Evolutionary conservation across 306 rosid genomes (phyloP), one percentile per base, ranked within the genome.

Genomic region (Medicago lupulina): DNA sequence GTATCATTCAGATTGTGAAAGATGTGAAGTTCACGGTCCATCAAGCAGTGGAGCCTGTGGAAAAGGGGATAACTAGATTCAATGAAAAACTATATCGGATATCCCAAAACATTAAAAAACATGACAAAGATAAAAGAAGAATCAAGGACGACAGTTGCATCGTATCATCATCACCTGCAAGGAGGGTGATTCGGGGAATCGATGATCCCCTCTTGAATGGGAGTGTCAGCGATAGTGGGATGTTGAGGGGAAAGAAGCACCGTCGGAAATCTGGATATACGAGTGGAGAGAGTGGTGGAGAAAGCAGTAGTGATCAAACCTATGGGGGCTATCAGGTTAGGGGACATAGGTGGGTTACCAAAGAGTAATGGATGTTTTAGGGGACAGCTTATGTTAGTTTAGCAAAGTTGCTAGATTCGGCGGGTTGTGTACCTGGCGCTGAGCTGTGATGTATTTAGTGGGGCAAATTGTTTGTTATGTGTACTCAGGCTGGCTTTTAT

Each of bases 1-100:
- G 68, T 38, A 61, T 38, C 68, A 40, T 86, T 62, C 88, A 96
- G 98, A 96, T 96, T 71, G 99, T 96, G 73, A 88, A 85, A 2
- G 99, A 96, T 43, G 88, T 96, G 86, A 96, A 82, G 81, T 96
- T 96, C 87, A 92, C 98, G 14, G 98, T 96, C 51, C 86, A 83
- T 80, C 99, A 96, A 84, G 99, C 99, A 50, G 98, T 92, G 81
- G 97, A 83, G 82, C 99, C 99, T 17, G 84, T 96, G 65, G 99
- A 96, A 83, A 92, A 96, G 89, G 99, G 99, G 58, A 68, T 96
- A 80, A 87, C 93, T 53, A 88, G 77, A 84, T 92, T 96, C 84
- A 89, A 92, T 17, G 92, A 88, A 84, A 92, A 96, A 78, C 68
- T 92, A 8, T 92, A 90, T 75, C 84, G 25, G 84, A 88, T 96